phyloP scores from a whole-genome alignment of 2,329 filamentous ascomycete species.

The Penicillium sp. region DNA sequence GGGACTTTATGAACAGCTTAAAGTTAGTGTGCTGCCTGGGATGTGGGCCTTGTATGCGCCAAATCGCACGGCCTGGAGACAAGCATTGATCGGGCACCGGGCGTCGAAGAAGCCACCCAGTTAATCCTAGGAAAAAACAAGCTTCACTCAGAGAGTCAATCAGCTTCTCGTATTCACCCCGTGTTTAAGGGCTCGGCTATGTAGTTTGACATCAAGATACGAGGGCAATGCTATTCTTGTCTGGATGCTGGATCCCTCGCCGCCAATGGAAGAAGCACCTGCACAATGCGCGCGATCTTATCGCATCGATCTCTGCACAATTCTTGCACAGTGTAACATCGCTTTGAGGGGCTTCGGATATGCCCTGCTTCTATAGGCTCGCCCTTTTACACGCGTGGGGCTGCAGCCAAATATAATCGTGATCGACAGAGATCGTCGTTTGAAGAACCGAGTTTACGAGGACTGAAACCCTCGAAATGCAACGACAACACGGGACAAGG shows the following conservation, averaged over 20 bases:
- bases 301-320: not conserved
- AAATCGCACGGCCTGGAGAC: too few relatives aligned
- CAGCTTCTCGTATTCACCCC: not conserved
- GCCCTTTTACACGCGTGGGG: not conserved
- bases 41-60: too few relatives aligned
- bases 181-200: not conserved
- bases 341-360: not conserved
- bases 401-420: constrained; percentile 4
- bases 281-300: not conserved
- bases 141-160: not conserved
- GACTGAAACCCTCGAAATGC: not conserved
- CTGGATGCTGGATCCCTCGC: not conserved
- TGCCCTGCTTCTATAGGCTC: not conserved
- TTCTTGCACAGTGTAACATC: not conserved
- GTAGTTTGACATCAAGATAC: not conserved
- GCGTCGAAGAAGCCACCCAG: not conserved
- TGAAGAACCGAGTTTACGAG: constrained; percentile 1
- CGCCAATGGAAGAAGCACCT: not conserved
- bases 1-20: too few relatives aligned
- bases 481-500: not conserved
- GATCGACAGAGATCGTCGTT: constrained; percentile 12
- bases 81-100: too few relatives aligned
- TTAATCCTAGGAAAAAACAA: not conserved
- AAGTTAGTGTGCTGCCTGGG: too few relatives aligned
- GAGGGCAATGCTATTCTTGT: not conserved